Percentiles rank a stretch among this genome's conserved stretches.
Evolutionary conservation across 2,329 filamentous ascomycete species (phyloP).

Genomic region (Fusarium hainanense): DNA sequence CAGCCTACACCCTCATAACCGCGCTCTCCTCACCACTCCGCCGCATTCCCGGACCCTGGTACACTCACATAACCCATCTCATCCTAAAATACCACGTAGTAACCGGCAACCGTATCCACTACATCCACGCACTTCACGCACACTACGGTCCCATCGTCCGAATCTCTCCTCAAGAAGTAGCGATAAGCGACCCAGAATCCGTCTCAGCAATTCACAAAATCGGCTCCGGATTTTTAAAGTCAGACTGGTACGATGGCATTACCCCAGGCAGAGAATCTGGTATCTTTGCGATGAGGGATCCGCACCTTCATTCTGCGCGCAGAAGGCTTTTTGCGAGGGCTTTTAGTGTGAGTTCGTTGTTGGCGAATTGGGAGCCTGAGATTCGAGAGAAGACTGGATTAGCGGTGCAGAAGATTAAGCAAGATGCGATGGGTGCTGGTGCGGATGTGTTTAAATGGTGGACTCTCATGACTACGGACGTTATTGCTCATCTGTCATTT

Average conservation of each 20-base stretch:
- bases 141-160: neutral
- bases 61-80: conserved; percentile 16
- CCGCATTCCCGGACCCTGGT: conserved; percentile 15
- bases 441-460: conserved; percentile 36
- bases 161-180: conserved; percentile 1
- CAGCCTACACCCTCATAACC: neutral
- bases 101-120: conserved; percentile 11
- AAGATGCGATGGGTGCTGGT: neutral
- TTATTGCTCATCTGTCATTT: conserved; percentile 27
- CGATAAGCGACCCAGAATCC: conserved; percentile 4
- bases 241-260: conserved; percentile 16
- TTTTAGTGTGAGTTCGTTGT: conserved; percentile 17
- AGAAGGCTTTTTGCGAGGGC: conserved; percentile 19
- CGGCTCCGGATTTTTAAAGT: conserved; percentile 25
- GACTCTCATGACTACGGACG: conserved; percentile 28
- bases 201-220: conserved; percentile 32
- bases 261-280: neutral
- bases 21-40: neutral
- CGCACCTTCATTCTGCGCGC: conserved; percentile 6
- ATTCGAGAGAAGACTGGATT: conserved; percentile 7
- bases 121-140: conserved; percentile 2
- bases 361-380: conserved; percentile 11
- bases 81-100: conserved; percentile 5
- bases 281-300: conserved; percentile 29
- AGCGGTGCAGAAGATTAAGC: neutral